phyloP scores from a whole-genome alignment of 2,329 filamentous ascomycete genomes.

The Bipolaris bicolor region DNA sequence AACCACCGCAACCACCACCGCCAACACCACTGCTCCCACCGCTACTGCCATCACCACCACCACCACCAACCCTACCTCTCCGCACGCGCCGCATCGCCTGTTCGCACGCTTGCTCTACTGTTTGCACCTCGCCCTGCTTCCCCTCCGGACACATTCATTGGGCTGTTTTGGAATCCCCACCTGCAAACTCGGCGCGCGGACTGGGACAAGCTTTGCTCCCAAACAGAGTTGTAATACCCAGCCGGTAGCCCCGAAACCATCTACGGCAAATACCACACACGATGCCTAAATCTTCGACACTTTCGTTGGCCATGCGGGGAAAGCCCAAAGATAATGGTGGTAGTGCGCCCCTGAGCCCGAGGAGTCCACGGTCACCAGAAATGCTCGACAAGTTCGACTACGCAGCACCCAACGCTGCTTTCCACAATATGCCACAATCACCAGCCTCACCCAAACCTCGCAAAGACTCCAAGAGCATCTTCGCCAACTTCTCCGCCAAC shows the following conservation, averaged over 20 bases:
- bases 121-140: conserved; percentile 24
- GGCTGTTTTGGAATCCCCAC: conserved; percentile 34
- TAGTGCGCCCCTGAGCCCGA: conserved; percentile 41
- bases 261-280: conserved; percentile 41
- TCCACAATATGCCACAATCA: conserved; percentile 40
- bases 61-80: conserved; percentile 1
- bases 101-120: conserved; percentile 21
- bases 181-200: conserved; percentile 5
- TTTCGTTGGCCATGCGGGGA: conserved; percentile 47
- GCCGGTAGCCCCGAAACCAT: conserved; percentile 30
- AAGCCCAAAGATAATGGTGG: conserved; percentile 44
- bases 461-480: conserved; percentile 53
- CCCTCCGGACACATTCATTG: conserved; percentile 23
- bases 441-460: conserved; percentile 45
- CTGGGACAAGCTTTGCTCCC: conserved; percentile 4
- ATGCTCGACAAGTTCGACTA: conserved; percentile 33
- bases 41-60: not conserved
- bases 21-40: conserved; percentile 5
- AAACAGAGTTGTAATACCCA: conserved; percentile 29
- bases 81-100: conserved; percentile 26
- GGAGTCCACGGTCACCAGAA: conserved; percentile 42
- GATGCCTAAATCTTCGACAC: conserved; percentile 49
- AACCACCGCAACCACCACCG: conserved; percentile 9
- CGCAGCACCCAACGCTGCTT: conserved; percentile 39
- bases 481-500: conserved; percentile 56